Base-by-base conservation (phyloP, 805 yeast species). In the Saccharomycopsis javanensis region DNA sequence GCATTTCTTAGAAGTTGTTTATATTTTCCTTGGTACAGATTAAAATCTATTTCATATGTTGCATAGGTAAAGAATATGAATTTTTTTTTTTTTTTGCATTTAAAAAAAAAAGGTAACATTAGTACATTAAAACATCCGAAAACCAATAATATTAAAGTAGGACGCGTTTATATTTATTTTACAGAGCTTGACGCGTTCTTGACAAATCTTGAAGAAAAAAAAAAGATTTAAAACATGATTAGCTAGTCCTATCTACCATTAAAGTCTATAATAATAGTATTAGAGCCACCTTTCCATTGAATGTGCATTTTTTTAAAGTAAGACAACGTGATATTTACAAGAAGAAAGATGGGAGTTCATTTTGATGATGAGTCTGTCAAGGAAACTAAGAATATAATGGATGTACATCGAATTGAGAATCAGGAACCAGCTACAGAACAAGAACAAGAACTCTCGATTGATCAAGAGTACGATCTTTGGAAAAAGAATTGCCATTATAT, bases 391-490 rank as follows among this genome's bases (percentile, higher is more conserved):
- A 27, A 16, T 13, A 52, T 51, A 53, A 25, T 48, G 33, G 51
- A 28, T 3, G 46, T 38, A 46, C 38, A 37, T n/a, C 33, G 51
- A 18, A 30, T 23, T 15, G 55, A 46, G 42, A 33, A 50, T 7
- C 50, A 53, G 25, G 51, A 15, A 7, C 51, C 42, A 28, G 28
- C 28, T 20, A 51, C 53, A 3, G 62, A 56, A 23, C 62, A 58
- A 15, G 60, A 55, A 16, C 63, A 65, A 27, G 66, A 65, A 33
- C 62, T 71, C 4, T 61, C 76, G 0, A 62, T 72, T 13, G 73
- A 74, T 16, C 76, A 75, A 62, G 95, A 87, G 67, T 86, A 87
- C 66, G 82, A 84, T 59, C 68, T 86, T 61, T 87, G 96, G 96
- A 77, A 88, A 59, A 81, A 86, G 65, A 87, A 86, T 65, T 86